Base-by-base conservation (phyloP, 805 yeast genomes). In the Metschnikowia noctiluminum region DNA sequence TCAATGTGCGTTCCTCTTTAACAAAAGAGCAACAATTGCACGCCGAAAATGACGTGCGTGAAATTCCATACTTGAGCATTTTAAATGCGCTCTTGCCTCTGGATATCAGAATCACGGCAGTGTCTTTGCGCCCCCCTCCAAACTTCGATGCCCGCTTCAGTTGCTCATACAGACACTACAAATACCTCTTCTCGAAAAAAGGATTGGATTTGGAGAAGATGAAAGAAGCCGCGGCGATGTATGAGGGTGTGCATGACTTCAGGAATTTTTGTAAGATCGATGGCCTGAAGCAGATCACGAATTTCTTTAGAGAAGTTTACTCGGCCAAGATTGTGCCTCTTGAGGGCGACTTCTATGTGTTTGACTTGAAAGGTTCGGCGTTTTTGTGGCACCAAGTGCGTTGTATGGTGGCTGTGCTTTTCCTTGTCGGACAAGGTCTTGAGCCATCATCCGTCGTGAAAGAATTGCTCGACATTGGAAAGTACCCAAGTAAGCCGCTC, bases 311-410 rank as follows among this genome's bases (percentile, higher is more conserved):
- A 60, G 75, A 73, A 9, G 81, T 94, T 13, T 59, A 77, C 36
- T 66, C 72, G 43, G 74, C 89, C 0, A 63, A 72, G 8, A 83
- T 88, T 11, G 53, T 71, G 11, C 68, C 59, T 16, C 55, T 62
- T 10, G 57, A 63, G 46, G 71, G 73, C 31, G 80, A 78, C 5
- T 73, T 79, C 46, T 87, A 74, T 59, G 84, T 83, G 48, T 82
- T 92, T 63, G 90, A 89, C 62, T 69, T 94, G 45, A 75, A 79
- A 53, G 99, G 99, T 0, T 74, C 87, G 1, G 99, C 98, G 8
- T 94, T 94, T 58, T 68, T 94, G 48, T 94, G 98, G 98, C 98
- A 94, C 64, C 99, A 94, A 66, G 99, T 94, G 15, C 79, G 99
- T 49, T 90, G 96, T 57, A 94, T 94, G 94, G 80, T 90, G 71